Percentiles rank a stretch among this genome's conserved stretches.
phyloP scores from a whole-genome alignment of 371 early-diverging fungal genomes.

The Mycotypha africana region DNA sequence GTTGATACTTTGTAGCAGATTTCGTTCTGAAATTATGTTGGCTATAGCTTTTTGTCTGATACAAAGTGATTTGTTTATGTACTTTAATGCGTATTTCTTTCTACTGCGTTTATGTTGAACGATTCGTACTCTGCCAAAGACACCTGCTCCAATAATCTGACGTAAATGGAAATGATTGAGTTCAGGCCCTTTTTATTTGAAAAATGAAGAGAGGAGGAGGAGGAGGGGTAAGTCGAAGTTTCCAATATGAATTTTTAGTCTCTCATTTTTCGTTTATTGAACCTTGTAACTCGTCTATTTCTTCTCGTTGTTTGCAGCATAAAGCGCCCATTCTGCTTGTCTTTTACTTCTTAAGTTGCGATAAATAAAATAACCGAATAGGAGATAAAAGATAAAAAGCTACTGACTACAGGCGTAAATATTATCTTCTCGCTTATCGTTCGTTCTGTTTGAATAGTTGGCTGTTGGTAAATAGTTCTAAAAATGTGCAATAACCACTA shows the following conservation, averaged over 20 bases:
- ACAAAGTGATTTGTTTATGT: constrained; percentile 48
- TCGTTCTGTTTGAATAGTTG: too few relatives aligned
- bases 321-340: constrained; percentile 16
- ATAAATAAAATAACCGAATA: too few relatives aligned
- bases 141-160: constrained; percentile 63
- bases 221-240: too few relatives aligned
- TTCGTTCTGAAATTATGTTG: constrained; percentile 50
- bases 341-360: too few relatives aligned
- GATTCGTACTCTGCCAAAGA: constrained; percentile 74
- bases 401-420: too few relatives aligned
- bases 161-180: constrained; percentile 61
- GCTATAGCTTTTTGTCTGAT: constrained; percentile 42
- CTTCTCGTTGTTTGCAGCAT: constrained; percentile 13
- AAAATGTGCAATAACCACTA: too few relatives aligned
- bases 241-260: too few relatives aligned
- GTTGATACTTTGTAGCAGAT: constrained; percentile 37
- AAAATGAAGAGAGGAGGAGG: too few relatives aligned
- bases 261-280: too few relatives aligned
- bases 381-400: too few relatives aligned
- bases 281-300: constrained; percentile 14
- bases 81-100: constrained; percentile 49
- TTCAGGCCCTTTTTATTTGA: constrained; percentile 28
- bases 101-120: constrained; percentile 72
- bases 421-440: too few relatives aligned
- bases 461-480: too few relatives aligned